These are phyloP conservation scores for Hyaloperonospora brassicae DNA, from an alignment of 352 stramenopile species.

Conservation along the genomic window DNA sequence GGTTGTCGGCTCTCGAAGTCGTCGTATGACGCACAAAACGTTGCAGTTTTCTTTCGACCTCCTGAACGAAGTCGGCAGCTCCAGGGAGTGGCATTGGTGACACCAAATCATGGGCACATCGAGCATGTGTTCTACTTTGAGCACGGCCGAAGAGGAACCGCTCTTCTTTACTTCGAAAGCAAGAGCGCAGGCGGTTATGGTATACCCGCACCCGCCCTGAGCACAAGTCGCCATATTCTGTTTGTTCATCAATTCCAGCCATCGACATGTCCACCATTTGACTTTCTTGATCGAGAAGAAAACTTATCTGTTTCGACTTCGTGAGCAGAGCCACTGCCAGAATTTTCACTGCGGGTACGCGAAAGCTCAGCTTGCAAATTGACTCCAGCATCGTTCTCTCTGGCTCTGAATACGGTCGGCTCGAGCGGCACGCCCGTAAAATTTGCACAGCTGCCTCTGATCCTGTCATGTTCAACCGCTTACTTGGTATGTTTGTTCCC, in stretches of 20 bases:
- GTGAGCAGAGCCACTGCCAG: slow-evolving; percentile 19
- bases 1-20: background rate
- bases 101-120: background rate
- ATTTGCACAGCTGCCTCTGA: too few relatives aligned
- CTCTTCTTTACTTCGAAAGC: slow-evolving; percentile 22
- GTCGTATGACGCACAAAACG: slow-evolving; percentile 10
- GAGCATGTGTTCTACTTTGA: slow-evolving; percentile 1
- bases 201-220: background rate
- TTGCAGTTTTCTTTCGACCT: slow-evolving; percentile 15
- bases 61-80: slow-evolving; percentile 14
- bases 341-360: slow-evolving; percentile 32
- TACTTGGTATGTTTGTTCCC: slow-evolving; percentile 19
- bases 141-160: slow-evolving; percentile 10
- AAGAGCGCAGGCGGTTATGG: too few relatives aligned
- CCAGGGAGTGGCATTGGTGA: slow-evolving; percentile 9
- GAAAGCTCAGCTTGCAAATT: slow-evolving; percentile 25
- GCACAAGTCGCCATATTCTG: slow-evolving; percentile 23
- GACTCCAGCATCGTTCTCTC: slow-evolving; percentile 21
- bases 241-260: slow-evolving; percentile 10
- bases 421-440: slow-evolving; percentile 32
- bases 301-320: too few relatives aligned
- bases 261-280: slow-evolving; percentile 1
- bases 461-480: too few relatives aligned
- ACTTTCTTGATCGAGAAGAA: slow-evolving; percentile 25
- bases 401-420: too few relatives aligned